A percentile compares a stretch with the other conserved stretches of the same genome.
Conservation (phyloP, 768 basidiomycete species). For the Vararia minispora region DNA sequence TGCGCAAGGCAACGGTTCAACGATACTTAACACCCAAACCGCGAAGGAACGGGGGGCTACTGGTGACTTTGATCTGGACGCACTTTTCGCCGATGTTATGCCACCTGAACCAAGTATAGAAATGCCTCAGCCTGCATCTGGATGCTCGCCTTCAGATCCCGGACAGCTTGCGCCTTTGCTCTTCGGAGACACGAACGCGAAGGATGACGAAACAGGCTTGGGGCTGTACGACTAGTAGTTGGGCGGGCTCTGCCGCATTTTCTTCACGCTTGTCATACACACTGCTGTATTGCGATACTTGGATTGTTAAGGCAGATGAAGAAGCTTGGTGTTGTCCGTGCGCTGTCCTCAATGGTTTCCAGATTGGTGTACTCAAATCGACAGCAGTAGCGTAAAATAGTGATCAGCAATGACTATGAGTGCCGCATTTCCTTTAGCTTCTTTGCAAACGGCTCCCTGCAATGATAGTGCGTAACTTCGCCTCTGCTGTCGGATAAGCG, state of each 20-base stretch:
- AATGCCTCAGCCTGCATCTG: too few relatives aligned
- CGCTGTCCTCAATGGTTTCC: too few relatives aligned
- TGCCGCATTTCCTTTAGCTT: slow-evolving; percentile 32
- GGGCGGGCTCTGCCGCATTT: slow-evolving; percentile 5
- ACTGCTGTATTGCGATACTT: not conserved
- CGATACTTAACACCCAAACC: too few relatives aligned
- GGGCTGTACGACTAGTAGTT: not conserved
- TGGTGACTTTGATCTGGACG: too few relatives aligned
- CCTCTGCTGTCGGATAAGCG: slow-evolving; percentile 48
- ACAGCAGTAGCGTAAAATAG: not conserved
- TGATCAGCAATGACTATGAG: not conserved
- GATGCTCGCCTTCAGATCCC: too few relatives aligned
- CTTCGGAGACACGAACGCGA: too few relatives aligned
- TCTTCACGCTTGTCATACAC: not conserved
- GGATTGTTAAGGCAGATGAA: not conserved
- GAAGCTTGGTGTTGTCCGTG: slow-evolving; percentile 1
- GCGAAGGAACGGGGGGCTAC: too few relatives aligned
- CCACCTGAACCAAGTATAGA: too few relatives aligned
- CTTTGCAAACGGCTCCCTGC: slow-evolving; percentile 72
- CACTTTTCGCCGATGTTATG: too few relatives aligned
- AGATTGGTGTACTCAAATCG: slow-evolving; percentile 4
- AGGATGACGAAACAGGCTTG: too few relatives aligned
- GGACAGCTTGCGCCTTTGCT: too few relatives aligned
- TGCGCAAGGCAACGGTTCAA: too few relatives aligned
- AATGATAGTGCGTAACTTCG: slow-evolving; percentile 95